Conservation (phyloP, 2,329 filamentous ascomycete species). For the Clonostachys rhizophaga region DNA sequence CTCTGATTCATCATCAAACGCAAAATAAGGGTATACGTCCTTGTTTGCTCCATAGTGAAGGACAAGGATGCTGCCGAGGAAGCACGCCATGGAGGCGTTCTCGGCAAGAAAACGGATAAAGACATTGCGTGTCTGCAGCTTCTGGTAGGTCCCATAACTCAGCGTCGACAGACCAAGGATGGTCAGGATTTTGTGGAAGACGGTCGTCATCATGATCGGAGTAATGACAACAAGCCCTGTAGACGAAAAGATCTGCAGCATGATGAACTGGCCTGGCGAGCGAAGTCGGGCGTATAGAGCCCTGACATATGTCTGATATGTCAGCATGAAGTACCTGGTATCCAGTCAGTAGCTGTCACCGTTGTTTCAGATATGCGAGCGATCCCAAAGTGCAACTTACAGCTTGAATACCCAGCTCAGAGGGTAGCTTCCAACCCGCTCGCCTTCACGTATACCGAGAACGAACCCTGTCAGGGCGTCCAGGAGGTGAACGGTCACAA, state of each 20-base stretch:
- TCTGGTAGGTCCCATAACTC: conserved; percentile 59
- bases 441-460: conserved; percentile 59
- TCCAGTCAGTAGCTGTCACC: conserved; percentile 6
- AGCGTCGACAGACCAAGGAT: conserved; percentile 52
- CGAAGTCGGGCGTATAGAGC: conserved; percentile 64
- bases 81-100: conserved; percentile 65
- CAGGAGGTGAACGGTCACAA: conserved; percentile 59
- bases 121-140: conserved; percentile 61
- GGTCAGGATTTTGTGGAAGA: conserved; percentile 50
- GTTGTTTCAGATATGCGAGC: background rate
- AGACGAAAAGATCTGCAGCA: conserved; percentile 61
- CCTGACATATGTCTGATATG: conserved; percentile 68
- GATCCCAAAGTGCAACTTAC: conserved; percentile 20
- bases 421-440: conserved; percentile 66
- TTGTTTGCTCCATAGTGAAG: conserved; percentile 64
- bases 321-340: conserved; percentile 58
- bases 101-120: conserved; percentile 65
- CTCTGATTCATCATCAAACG: conserved; percentile 46
- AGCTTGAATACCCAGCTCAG: conserved; percentile 68
- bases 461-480: conserved; percentile 65
- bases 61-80: conserved; percentile 60
- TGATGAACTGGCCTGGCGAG: conserved; percentile 59
- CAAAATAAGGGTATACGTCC: conserved; percentile 65
- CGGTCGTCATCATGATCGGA: conserved; percentile 57
- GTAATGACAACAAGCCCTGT: conserved; percentile 58